Evolutionary conservation across 148 eudicot genomes (phyloP), one percentile per base, ranked within the genome.

Genomic region (Cornus kousa): DNA sequence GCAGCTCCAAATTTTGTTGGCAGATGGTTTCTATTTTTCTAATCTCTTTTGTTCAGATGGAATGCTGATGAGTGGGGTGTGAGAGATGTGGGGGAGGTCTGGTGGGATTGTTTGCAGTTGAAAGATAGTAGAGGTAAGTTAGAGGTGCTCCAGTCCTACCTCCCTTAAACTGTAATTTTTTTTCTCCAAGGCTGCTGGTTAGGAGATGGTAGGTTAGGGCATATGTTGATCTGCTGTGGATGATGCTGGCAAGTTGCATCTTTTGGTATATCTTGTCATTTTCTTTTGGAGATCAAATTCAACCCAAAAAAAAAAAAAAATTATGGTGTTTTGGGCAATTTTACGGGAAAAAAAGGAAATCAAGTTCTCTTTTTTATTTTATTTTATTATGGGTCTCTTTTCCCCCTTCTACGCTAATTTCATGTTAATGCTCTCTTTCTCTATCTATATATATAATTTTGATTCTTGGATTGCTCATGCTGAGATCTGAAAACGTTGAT

Each of bases 81-180:
- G 73, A 46, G 32, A 50, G 79, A 75, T 53, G 69, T 65, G 62
- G 78, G 78, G 57, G 31, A 32, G 74, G 70, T 9, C 28, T 28
- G 28, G 71, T 70, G 46, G 76, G 37, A 74, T 17, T 53, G 28
- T 28, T 70, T 62, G 72, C 79, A 28, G 85, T 72, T 84, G 77
- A 68, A 78, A 76, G 37, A 39, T 77, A 50, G 73, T 80, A 79
- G 76, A 88, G 84, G 84, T 87, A 84, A 87, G 80, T 79, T 79
- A 79, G 75, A 33, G 73, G 78, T 35, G 37, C 37, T 2, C 37
- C 37, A 35, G 5, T 85, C 48, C 71, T 81, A 59, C 81, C 64
- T 70, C 73, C 80, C 72, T 75, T 73, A 75, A 75, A 83, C 76
- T 80, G 77, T 73, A 71, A 31, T 57, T 68, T 76, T 24, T 71